Evolutionary conservation across 148 eudicot species (phyloP).

Genomic region (Linanthus parryae): DNA sequence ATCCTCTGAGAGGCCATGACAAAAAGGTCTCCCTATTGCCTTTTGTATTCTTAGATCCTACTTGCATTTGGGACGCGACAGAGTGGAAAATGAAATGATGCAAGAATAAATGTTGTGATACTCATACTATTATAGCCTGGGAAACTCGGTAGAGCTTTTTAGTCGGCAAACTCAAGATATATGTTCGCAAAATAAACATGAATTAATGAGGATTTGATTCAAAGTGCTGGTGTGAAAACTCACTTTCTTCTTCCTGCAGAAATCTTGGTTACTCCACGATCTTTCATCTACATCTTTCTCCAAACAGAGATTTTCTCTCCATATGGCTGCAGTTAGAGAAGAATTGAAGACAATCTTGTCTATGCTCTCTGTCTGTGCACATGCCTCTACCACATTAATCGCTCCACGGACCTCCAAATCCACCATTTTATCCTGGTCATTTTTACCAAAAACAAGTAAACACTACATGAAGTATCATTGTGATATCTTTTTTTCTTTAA

Average conservation of each 20-base stretch:
- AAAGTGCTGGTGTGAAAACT: neutral
- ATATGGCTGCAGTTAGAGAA: slow-evolving; percentile 27
- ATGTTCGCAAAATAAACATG: too few species aligned
- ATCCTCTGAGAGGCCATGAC: too few species aligned
- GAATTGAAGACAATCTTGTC: slow-evolving; percentile 27
- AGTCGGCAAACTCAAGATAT: too few species aligned
- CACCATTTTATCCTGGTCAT: slow-evolving; percentile 22
- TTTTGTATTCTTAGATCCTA: too few species aligned
- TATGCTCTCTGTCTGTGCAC: slow-evolving; percentile 27
- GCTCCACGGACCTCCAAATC: slow-evolving; percentile 31
- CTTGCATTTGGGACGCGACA: too few species aligned
- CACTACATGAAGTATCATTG: neutral
- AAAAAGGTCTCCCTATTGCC: too few species aligned
- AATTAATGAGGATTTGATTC: too few species aligned
- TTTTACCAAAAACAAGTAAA: neutral
- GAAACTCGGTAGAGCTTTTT: too few species aligned
- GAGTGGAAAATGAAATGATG: too few species aligned
- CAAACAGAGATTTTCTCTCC: slow-evolving; percentile 27
- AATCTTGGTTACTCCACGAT: slow-evolving; percentile 26
- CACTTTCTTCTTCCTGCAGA: slow-evolving; percentile 29
- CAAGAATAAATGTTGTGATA: too few species aligned
- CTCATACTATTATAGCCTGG: too few species aligned
- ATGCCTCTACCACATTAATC: slow-evolving; percentile 34
- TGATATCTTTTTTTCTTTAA: too few species aligned
- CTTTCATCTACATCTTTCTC: slow-evolving; percentile 29